A percentile compares a stretch with the other conserved stretches of the same genome.
Evolutionary conservation across 345 rosid species (phyloP).

Genomic region (Lepidium aucheri): DNA sequence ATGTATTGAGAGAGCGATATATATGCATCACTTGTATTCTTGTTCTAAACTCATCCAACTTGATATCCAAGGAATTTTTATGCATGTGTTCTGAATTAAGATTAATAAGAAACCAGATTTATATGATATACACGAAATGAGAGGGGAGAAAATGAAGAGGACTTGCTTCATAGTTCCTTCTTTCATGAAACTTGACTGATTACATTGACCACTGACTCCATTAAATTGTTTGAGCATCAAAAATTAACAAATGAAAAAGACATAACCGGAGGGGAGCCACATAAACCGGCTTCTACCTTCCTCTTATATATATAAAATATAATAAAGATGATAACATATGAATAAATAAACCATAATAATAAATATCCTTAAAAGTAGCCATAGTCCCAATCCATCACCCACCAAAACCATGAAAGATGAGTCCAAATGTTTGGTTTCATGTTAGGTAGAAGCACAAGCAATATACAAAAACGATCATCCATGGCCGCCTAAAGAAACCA

Average conservation of each 20-base stretch:
- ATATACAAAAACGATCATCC: slow-evolving; percentile 30
- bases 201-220: background rate
- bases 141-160: background rate
- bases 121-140: background rate
- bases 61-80: background rate
- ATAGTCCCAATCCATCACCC: background rate
- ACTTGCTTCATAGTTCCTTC: background rate
- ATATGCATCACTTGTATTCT: background rate
- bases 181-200: background rate
- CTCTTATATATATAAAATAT: slow-evolving; percentile 11
- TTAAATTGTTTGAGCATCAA: background rate
- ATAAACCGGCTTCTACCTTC: slow-evolving; percentile 18
- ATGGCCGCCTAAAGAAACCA: slow-evolving; percentile 27
- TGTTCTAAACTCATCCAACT: background rate
- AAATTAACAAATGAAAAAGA: slow-evolving; percentile 1
- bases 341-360: slow-evolving; percentile 3
- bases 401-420: slow-evolving; percentile 24
- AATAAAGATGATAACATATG: slow-evolving; percentile 4
- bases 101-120: background rate
- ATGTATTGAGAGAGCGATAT: background rate
- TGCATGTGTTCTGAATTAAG: background rate
- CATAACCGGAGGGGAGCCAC: slow-evolving; percentile 24
- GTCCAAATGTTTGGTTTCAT: background rate
- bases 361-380: slow-evolving; percentile 1
- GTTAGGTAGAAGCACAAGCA: slow-evolving; percentile 22